These are phyloP conservation scores for Musa schizocarpa DNA, from an alignment of 176 grass and related monocot genomes.

Conservation along the genomic window DNA sequence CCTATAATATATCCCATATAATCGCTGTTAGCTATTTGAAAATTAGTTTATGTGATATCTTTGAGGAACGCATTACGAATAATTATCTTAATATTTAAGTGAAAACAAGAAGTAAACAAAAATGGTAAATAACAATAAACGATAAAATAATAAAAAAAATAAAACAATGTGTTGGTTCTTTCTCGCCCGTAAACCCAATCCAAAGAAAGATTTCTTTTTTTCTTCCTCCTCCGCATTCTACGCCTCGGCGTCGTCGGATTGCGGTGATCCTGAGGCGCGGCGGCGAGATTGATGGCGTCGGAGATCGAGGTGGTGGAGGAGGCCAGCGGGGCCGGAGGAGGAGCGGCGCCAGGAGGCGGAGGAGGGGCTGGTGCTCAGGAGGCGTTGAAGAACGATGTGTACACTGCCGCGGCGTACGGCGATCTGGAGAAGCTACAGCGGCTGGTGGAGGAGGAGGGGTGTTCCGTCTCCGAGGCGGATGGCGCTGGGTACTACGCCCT, in stretches of 20 bases:
- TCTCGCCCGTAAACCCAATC: not conserved
- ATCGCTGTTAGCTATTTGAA: too few relatives aligned
- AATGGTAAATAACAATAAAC: too few relatives aligned
- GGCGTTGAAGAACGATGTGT: conserved; percentile 86
- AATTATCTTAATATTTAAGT: too few relatives aligned
- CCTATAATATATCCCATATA: too few relatives aligned
- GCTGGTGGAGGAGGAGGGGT: conserved; percentile 74
- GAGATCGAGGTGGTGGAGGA: conserved; percentile 2
- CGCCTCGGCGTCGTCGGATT: conserved; percentile 8
- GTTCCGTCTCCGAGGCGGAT: conserved; percentile 45
- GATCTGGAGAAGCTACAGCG: conserved; percentile 98
- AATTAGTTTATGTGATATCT: too few relatives aligned
- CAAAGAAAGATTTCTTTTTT: not conserved
- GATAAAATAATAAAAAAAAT: too few relatives aligned
- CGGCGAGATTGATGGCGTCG: conserved; percentile 4
- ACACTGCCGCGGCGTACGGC: conserved; percentile 88
- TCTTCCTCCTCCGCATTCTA: not conserved
- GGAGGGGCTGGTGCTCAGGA: conserved; percentile 26
- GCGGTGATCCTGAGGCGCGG: not conserved
- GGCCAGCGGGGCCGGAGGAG: not conserved
- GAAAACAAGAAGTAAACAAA: too few relatives aligned
- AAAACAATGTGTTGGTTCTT: not conserved
- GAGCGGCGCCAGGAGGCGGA: conserved; percentile 9
- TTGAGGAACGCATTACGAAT: too few relatives aligned
- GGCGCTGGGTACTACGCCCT: conserved; percentile 72